These are phyloP conservation scores for Ganoderma leucocontextum DNA, from an alignment of 1,284 basidiomycete genomes.

Conservation along the genomic window DNA sequence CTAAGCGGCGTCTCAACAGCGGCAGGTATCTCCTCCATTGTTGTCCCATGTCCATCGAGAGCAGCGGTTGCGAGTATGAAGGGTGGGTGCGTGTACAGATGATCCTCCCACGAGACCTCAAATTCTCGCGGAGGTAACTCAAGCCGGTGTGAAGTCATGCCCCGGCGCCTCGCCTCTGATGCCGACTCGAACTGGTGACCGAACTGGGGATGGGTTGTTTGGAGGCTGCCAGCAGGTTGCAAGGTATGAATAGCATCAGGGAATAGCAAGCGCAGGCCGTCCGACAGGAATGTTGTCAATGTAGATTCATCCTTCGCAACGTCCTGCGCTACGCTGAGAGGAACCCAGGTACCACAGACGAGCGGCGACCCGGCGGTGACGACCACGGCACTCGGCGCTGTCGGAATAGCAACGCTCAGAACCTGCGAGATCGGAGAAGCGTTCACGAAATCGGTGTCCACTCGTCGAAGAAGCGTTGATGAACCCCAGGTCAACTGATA, in stretches of 20 bases:
- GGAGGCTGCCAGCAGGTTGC: slow-evolving; percentile 9
- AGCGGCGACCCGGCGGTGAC: slow-evolving; percentile 56
- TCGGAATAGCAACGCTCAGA: slow-evolving; percentile 48
- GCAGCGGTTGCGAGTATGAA: slow-evolving; percentile 41
- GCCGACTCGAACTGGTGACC: slow-evolving; percentile 63
- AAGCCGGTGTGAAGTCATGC: slow-evolving; percentile 36
- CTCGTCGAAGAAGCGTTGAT: slow-evolving; percentile 64
- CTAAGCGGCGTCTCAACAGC: slow-evolving; percentile 60
- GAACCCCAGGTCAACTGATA: slow-evolving; percentile 69
- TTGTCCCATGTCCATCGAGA: slow-evolving; percentile 31
- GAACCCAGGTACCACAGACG: slow-evolving; percentile 71
- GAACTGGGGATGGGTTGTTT: slow-evolving; percentile 55
- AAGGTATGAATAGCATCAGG: slow-evolving; percentile 46
- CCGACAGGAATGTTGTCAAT: slow-evolving; percentile 64
- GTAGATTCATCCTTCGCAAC: slow-evolving; percentile 55
- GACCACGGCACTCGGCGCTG: slow-evolving; percentile 49
- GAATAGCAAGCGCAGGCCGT: slow-evolving; percentile 65
- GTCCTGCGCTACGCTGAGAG: slow-evolving; percentile 62
- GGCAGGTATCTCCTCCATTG: slow-evolving; percentile 33
- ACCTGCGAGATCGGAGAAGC: slow-evolving; percentile 62
- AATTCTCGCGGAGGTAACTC: slow-evolving; percentile 38
- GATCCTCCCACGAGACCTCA: slow-evolving; percentile 39
- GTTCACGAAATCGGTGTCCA: slow-evolving; percentile 80
- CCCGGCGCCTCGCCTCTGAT: slow-evolving; percentile 47
- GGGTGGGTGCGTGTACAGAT: slow-evolving; percentile 39